phyloP scores from a whole-genome alignment of 2,329 filamentous ascomycete genomes.

The Lachnellula cervina region DNA sequence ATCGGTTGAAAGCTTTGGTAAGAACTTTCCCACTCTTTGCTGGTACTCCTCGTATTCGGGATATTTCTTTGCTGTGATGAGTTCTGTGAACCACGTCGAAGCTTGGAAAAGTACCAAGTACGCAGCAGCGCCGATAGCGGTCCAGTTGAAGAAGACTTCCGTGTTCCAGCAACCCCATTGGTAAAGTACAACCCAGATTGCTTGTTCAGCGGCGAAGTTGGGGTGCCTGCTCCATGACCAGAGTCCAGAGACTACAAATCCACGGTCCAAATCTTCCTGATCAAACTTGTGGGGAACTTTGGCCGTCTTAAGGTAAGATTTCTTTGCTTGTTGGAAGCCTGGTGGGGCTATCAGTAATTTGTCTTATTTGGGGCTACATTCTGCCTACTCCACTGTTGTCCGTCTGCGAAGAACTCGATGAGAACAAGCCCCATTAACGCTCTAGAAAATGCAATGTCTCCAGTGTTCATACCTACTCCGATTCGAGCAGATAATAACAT shows the following conservation, averaged over 20 bases:
- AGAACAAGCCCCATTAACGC: conserved; percentile 52
- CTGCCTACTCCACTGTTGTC: conserved; percentile 78
- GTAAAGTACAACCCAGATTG: conserved; percentile 84
- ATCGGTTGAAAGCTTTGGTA: conserved; percentile 47
- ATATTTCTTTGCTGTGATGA: conserved; percentile 77
- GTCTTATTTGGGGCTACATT: not conserved
- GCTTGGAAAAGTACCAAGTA: conserved; percentile 82
- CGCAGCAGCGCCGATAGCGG: conserved; percentile 60
- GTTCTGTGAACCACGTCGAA: conserved; percentile 83
- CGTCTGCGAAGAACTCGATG: conserved; percentile 78
- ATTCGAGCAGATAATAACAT: conserved; percentile 69
- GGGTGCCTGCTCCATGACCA: conserved; percentile 89
- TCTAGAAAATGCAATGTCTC: conserved; percentile 55
- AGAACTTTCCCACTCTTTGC: conserved; percentile 73
- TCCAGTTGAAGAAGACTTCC: conserved; percentile 72
- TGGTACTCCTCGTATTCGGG: conserved; percentile 84
- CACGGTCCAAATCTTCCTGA: conserved; percentile 77
- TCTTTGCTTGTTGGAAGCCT: conserved; percentile 80
- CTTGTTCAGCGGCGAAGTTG: conserved; percentile 90
- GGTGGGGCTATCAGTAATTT: not conserved
- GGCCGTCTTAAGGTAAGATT: conserved; percentile 65
- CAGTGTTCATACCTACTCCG: conserved; percentile 45
- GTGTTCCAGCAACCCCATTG: conserved; percentile 79
- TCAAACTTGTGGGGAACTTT: conserved; percentile 62
- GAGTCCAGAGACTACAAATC: conserved; percentile 78